Percentiles rank a stretch among this genome's conserved stretches.
These are phyloP conservation scores for Russula foetens DNA, from an alignment of 768 basidiomycete species.

Conservation along the genomic window DNA sequence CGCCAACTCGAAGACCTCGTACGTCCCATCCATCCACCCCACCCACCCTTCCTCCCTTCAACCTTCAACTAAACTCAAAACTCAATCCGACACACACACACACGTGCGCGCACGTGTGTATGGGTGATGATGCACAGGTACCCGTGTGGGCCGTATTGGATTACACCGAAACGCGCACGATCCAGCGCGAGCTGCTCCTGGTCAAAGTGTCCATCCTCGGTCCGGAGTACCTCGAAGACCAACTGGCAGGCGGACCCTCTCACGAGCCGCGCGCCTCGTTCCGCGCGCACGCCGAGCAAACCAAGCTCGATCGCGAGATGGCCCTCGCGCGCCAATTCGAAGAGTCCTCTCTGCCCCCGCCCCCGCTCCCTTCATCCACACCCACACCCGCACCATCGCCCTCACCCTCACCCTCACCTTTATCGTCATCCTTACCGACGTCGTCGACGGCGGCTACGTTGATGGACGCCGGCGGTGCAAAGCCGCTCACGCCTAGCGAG, in stretches of 20 bases:
- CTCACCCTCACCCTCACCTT: conserved; percentile 26
- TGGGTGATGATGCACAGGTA: conserved; percentile 71
- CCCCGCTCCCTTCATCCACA: conserved; percentile 2
- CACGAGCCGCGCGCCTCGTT: conserved; percentile 53
- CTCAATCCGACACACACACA: too few relatives aligned
- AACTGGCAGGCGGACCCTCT: conserved; percentile 77
- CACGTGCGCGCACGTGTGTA: too few relatives aligned
- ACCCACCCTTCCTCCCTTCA: neutral
- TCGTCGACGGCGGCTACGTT: neutral
- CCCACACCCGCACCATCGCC: conserved; percentile 4
- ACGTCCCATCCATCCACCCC: conserved; percentile 27
- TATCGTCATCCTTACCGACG: neutral
- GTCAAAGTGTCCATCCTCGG: conserved; percentile 97
- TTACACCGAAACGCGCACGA: conserved; percentile 88
- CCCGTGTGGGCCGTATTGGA: conserved; percentile 99
- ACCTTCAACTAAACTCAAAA: too few relatives aligned
- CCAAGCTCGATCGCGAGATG: conserved; percentile 65
- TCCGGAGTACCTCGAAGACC: conserved; percentile 92
- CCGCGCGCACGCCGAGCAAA: conserved; percentile 23
- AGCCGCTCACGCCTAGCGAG: conserved; percentile 53
- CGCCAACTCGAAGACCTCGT: conserved; percentile 95
- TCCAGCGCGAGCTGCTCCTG: conserved; percentile 89
- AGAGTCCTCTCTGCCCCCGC: conserved; percentile 35
- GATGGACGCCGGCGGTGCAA: neutral
- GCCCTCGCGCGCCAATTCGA: conserved; percentile 74